Base-by-base conservation (phyloP, 345 rosid genomes). In the Cardamine resedifolia region DNA sequence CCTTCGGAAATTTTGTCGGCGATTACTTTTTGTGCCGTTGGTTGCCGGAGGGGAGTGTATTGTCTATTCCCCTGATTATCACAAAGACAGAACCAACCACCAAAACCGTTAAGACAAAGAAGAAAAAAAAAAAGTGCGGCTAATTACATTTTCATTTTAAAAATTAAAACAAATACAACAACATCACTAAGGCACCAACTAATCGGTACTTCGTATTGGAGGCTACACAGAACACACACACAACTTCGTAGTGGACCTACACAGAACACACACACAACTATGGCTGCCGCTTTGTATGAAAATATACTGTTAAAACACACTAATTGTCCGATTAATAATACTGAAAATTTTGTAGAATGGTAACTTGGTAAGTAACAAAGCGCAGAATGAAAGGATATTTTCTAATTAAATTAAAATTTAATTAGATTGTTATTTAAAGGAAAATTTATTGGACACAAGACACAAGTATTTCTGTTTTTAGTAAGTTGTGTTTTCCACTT, bases 1-100 rank as follows among this genome's bases (percentile, higher is more conserved):
- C 97, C 98, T 30, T 81, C 84, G 7, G 96, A 86, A 64, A 86
- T 76, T 70, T 61, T 86, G 12, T 90, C 90, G 51, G 70, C 73
- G 79, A 93, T 72, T 74, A 93, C 97, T 82, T 86, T 84, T 64
- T 93, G 98, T 16, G 94, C 83, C 14, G 91, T 89, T 48, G 85
- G 88, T 75, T 89, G 97, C 20, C 23, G 81, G 60, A 93, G 86
- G 64, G 97, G 98, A 61, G 78, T 61, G 70, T 93, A 90, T 71
- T 77, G 82, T 82, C 98, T 84, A 56, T 74, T 83, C 57, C 98
- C 98, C 98, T 88, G 83, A 65, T 81, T 49, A 36, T 38, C 21
- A 14, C 31, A 73, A 7, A 14, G 12, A 70, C 57, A 48, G 1
- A 59, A 33, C 62, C 10, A 33, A 18, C 62, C 60, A 19, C 1